These are phyloP conservation scores for Prosopis cineraria DNA, from an alignment of 306 rosid genomes.

Conservation along the genomic window DNA sequence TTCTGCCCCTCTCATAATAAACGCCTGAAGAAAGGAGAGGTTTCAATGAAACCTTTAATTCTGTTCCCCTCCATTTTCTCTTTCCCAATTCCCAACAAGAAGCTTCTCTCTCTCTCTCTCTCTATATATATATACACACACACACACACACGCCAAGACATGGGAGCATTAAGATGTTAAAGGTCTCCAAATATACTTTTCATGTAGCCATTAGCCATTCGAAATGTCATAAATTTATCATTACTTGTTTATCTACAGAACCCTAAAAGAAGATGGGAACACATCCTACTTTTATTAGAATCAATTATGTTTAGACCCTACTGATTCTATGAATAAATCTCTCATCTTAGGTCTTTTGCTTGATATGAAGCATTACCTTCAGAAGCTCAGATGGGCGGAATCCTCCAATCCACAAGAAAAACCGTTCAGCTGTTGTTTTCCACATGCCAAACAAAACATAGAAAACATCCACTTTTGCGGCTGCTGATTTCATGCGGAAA, in stretches of 20 bases:
- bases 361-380: conserved; percentile 56
- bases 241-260: not conserved
- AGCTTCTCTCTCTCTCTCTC: not conserved
- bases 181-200: not conserved
- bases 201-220: not conserved
- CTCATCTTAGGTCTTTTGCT: not conserved
- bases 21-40: too few relatives aligned
- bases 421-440: conserved; percentile 81
- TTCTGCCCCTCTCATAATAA: too few relatives aligned
- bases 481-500: conserved; percentile 77
- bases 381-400: conserved; percentile 92
- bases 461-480: conserved; percentile 86
- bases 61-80: too few relatives aligned
- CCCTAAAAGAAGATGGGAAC: not conserved
- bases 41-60: too few relatives aligned
- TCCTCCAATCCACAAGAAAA: conserved; percentile 96
- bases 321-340: conserved; percentile 9
- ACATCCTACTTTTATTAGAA: not conserved
- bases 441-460: conserved; percentile 87
- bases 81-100: not conserved
- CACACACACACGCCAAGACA: too few relatives aligned
- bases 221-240: not conserved
- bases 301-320: not conserved
- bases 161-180: not conserved
- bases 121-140: too few relatives aligned